phyloP scores from a whole-genome alignment of 306 rosid genomes.

The Arachis hypogaea region DNA sequence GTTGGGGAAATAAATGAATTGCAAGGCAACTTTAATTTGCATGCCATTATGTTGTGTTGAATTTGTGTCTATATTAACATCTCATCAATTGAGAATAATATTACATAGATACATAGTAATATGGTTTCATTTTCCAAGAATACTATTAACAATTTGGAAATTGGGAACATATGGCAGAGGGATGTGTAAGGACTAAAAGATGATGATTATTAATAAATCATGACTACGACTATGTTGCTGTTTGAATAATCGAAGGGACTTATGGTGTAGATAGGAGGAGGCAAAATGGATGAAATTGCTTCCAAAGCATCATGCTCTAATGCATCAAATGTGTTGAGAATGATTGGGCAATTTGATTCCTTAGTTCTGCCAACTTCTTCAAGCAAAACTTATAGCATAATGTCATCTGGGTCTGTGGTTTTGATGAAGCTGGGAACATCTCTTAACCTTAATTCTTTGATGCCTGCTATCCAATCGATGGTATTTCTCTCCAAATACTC shows the following conservation, averaged over 20 bases:
- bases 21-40: constrained; percentile 15
- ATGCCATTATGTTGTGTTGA: constrained; percentile 20
- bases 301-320: constrained; percentile 45
- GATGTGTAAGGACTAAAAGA: constrained; percentile 64
- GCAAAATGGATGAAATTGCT: constrained; percentile 39
- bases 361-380: constrained; percentile 34
- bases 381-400: constrained; percentile 26
- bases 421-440: constrained; percentile 55
- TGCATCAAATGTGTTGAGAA: constrained; percentile 55
- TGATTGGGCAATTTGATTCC: constrained; percentile 44
- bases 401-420: constrained; percentile 49
- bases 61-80: not conserved
- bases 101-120: too few species aligned
- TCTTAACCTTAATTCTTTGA: constrained; percentile 41
- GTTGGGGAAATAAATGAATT: constrained; percentile 38
- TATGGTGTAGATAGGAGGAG: constrained; percentile 53
- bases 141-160: constrained; percentile 40
- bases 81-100: not conserved
- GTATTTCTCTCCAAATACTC: constrained; percentile 12
- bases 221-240: constrained; percentile 49
- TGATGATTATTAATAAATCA: constrained; percentile 71
- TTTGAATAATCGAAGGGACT: constrained; percentile 46
- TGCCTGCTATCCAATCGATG: constrained; percentile 21
- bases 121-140: constrained; percentile 36
- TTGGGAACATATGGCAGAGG: constrained; percentile 65